These are phyloP conservation scores for Fusarium tjaetaba DNA, from an alignment of 2,329 filamentous ascomycete genomes.

Conservation along the genomic window DNA sequence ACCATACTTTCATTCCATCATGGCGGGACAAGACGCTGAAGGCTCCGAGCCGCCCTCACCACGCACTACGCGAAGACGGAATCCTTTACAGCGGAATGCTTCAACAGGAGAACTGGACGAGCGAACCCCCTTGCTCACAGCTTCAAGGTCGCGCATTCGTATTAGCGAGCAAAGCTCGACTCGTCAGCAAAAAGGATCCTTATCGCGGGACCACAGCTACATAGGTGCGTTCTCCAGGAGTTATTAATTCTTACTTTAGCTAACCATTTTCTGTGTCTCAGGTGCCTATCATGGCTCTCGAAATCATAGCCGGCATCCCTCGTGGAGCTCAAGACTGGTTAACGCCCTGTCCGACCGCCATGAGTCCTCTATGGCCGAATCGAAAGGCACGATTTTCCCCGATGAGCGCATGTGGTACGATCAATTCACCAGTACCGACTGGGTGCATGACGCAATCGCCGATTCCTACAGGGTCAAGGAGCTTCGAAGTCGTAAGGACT, in stretches of 20 bases:
- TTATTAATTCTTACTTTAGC: background rate
- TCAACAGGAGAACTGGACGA: slow-evolving; percentile 53
- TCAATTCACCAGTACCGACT: slow-evolving; percentile 96
- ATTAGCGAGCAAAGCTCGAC: slow-evolving; percentile 48
- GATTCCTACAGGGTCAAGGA: slow-evolving; percentile 90
- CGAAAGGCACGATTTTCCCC: slow-evolving; percentile 72
- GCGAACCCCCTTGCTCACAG: slow-evolving; percentile 55
- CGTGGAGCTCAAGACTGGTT: slow-evolving; percentile 69
- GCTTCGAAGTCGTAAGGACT: slow-evolving; percentile 81
- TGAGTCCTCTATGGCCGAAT: slow-evolving; percentile 66
- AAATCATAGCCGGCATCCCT: slow-evolving; percentile 67
- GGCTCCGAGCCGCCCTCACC: slow-evolving; percentile 50
- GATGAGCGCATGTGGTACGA: slow-evolving; percentile 98
- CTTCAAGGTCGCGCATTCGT: slow-evolving; percentile 55
- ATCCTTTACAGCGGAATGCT: slow-evolving; percentile 39
- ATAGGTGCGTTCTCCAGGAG: slow-evolving; percentile 48
- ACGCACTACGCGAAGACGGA: slow-evolving; percentile 44
- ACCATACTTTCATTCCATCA: slow-evolving; percentile 27
- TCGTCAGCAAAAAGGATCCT: slow-evolving; percentile 36
- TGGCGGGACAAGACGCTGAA: slow-evolving; percentile 46
- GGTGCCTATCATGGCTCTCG: slow-evolving; percentile 53
- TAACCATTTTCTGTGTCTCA: slow-evolving; percentile 32
- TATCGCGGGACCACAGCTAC: slow-evolving; percentile 57
- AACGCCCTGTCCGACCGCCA: slow-evolving; percentile 69
- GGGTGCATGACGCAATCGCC: slow-evolving; percentile 97